phyloP scores from a whole-genome alignment of 768 basidiomycete species.

The Chalciporus piperatus region DNA sequence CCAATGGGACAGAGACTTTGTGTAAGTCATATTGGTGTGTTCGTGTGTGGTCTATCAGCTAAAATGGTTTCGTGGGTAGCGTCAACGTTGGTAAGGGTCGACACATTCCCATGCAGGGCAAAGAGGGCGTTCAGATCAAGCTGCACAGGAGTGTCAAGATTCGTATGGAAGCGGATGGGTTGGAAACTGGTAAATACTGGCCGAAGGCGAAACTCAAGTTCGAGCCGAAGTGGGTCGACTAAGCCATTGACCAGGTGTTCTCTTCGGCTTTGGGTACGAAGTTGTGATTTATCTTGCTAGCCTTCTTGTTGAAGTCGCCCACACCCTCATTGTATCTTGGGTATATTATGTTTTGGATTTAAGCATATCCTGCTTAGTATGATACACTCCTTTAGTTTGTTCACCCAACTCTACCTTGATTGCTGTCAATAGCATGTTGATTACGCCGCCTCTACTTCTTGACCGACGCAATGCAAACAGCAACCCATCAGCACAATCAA shows the following conservation, averaged over 20 bases:
- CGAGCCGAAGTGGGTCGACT: conserved; percentile 42
- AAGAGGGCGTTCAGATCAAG: conserved; percentile 39
- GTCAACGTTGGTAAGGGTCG: conserved; percentile 43
- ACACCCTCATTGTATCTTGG: too few relatives aligned
- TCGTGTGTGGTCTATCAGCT: neutral
- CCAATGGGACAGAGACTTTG: conserved; percentile 9
- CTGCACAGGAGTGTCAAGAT: conserved; percentile 47
- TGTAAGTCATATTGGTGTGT: conserved; percentile 12
- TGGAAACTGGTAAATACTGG: conserved; percentile 33
- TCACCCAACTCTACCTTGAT: too few relatives aligned
- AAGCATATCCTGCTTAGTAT: too few relatives aligned
- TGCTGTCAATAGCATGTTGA: too few relatives aligned
- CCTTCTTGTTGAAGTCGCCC: too few relatives aligned
- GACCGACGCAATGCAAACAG: too few relatives aligned
- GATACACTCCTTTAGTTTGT: too few relatives aligned
- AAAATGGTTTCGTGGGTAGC: conserved; percentile 6
- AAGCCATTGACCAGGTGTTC: neutral
- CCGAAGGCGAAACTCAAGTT: conserved; percentile 40
- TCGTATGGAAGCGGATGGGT: conserved; percentile 48
- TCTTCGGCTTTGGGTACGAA: neutral
- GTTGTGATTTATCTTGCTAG: neutral
- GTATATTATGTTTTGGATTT: too few relatives aligned
- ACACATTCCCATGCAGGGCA: conserved; percentile 38
- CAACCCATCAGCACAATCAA: too few relatives aligned
- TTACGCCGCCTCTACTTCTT: too few relatives aligned